These are phyloP conservation scores for Diplodia scrobiculata DNA, from an alignment of 2,329 filamentous ascomycete genomes.

Conservation along the genomic window DNA sequence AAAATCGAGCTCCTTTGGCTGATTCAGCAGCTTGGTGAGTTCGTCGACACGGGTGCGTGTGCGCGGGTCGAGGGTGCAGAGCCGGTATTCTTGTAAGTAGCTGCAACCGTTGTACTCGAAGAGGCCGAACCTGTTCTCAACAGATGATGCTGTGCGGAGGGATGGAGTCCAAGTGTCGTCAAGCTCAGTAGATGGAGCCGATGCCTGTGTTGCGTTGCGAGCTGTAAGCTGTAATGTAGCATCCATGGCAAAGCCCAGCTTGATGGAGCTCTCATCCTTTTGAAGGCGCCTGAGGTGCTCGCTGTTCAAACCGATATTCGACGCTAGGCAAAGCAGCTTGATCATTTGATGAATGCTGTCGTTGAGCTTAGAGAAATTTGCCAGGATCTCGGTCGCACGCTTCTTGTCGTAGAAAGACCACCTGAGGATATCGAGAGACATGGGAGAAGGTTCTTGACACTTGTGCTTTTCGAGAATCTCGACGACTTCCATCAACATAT, in stretches of 20 bases:
- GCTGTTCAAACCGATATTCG: constrained; percentile 30
- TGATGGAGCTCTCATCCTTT: constrained; percentile 29
- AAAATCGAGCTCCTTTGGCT: constrained; percentile 31
- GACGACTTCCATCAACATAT: constrained; percentile 28
- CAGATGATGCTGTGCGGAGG: rapidly evolving
- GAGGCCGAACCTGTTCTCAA: neutral
- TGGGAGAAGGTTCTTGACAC: too few species aligned
- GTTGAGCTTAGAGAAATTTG: constrained; percentile 30
- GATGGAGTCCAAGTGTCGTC: neutral
- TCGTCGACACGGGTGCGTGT: constrained; percentile 10
- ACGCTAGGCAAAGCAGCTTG: constrained; percentile 31
- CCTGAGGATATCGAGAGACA: neutral
- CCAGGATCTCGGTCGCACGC: constrained; percentile 27
- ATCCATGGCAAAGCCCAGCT: constrained; percentile 32
- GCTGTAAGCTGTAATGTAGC: constrained; percentile 30
- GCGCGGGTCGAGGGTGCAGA: neutral
- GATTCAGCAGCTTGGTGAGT: constrained; percentile 23
- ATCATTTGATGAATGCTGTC: constrained; percentile 31
- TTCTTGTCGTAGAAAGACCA: constrained; percentile 33
- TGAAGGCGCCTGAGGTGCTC: constrained; percentile 31
- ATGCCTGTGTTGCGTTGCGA: neutral
- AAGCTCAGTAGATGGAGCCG: neutral
- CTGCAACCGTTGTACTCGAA: neutral
- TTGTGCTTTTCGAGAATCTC: constrained; percentile 27
- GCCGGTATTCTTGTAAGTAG: neutral